Percentiles rank a stretch among this genome's conserved stretches.
Evolutionary conservation across 495 filamentous ascomycete species (phyloP).

Genomic region (Hypoxylon subgilvum): DNA sequence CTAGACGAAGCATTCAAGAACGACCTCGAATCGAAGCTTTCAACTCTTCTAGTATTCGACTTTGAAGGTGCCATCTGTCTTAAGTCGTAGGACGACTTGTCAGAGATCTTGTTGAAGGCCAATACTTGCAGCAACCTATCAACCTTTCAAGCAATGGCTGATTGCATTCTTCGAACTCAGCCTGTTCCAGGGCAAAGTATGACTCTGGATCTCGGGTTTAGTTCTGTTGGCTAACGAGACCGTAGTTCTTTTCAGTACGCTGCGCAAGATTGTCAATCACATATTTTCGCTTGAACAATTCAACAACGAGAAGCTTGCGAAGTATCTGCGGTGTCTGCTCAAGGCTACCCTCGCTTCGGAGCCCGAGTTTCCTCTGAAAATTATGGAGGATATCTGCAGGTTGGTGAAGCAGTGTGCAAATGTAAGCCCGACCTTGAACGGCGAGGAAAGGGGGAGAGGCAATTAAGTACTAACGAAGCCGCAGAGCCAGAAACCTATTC

Average conservation of each 20-base stretch:
- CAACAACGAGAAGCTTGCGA: conserved; percentile 63
- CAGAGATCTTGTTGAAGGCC: conserved; percentile 63
- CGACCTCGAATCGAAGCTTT: conserved; percentile 67
- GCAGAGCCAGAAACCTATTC: conserved; percentile 61
- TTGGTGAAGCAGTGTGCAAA: conserved; percentile 53
- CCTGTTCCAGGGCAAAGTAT: conserved; percentile 56
- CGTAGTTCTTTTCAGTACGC: conserved; percentile 53
- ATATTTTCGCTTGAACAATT: conserved; percentile 61
- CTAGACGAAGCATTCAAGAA: conserved; percentile 51
- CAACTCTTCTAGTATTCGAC: conserved; percentile 69
- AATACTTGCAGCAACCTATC: conserved; percentile 44
- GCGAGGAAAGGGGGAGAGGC: background rate
- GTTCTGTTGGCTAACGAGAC: conserved; percentile 11
- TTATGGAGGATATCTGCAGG: conserved; percentile 63
- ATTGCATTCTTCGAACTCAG: conserved; percentile 63
- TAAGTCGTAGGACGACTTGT: conserved; percentile 70
- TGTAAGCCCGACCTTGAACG: conserved; percentile 39
- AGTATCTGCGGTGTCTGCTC: conserved; percentile 77
- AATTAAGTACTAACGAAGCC: conserved; percentile 7
- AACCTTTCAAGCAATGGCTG: conserved; percentile 61
- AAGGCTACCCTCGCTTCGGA: conserved; percentile 62
- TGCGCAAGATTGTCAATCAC: conserved; percentile 68
- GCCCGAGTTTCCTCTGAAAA: conserved; percentile 53
- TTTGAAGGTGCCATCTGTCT: conserved; percentile 75
- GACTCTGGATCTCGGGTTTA: background rate